Evolutionary conservation across 1,139 yeast species (phyloP).

Genomic region (Yamadazyma sp.): DNA sequence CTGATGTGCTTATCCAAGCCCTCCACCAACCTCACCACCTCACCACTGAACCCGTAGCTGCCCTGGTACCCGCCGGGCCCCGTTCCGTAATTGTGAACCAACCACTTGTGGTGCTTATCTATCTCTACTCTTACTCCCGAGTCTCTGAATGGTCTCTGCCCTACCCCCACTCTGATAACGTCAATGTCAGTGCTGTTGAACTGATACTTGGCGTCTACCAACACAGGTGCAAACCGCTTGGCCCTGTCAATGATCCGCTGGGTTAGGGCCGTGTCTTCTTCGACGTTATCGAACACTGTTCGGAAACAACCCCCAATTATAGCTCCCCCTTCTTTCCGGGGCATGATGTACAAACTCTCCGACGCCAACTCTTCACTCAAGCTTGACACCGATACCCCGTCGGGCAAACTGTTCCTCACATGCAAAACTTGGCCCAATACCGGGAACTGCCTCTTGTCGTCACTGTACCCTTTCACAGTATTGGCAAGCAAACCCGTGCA

Average conservation of each 20-base stretch:
- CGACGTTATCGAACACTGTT: slow-evolving; percentile 20
- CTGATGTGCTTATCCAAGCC: neutral
- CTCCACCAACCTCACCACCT: slow-evolving; percentile 21
- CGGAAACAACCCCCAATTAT: slow-evolving; percentile 53
- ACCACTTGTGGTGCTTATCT: slow-evolving; percentile 30
- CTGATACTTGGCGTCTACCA: slow-evolving; percentile 30
- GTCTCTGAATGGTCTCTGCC: slow-evolving; percentile 49
- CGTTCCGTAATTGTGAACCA: slow-evolving; percentile 52
- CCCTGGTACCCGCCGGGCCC: slow-evolving; percentile 59
- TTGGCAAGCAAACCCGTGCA: slow-evolving; percentile 44
- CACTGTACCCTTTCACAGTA: slow-evolving; percentile 32
- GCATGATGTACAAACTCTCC: slow-evolving; percentile 49
- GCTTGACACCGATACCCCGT: slow-evolving; percentile 29
- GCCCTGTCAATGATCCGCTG: slow-evolving; percentile 42
- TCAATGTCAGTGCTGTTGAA: slow-evolving; percentile 38
- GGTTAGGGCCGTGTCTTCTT: slow-evolving; percentile 36
- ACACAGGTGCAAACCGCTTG: slow-evolving; percentile 40
- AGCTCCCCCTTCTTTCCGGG: slow-evolving; percentile 55
- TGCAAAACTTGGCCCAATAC: slow-evolving; percentile 42
- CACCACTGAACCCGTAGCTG: slow-evolving; percentile 39
- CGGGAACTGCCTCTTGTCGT: slow-evolving; percentile 26
- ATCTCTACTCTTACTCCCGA: slow-evolving; percentile 47
- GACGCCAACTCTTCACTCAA: slow-evolving; percentile 26
- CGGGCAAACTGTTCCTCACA: slow-evolving; percentile 35
- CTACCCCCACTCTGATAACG: slow-evolving; percentile 41